Evolutionary conservation across 441 rosid species (phyloP).

Genomic region (Pelargonium citronellum): DNA sequence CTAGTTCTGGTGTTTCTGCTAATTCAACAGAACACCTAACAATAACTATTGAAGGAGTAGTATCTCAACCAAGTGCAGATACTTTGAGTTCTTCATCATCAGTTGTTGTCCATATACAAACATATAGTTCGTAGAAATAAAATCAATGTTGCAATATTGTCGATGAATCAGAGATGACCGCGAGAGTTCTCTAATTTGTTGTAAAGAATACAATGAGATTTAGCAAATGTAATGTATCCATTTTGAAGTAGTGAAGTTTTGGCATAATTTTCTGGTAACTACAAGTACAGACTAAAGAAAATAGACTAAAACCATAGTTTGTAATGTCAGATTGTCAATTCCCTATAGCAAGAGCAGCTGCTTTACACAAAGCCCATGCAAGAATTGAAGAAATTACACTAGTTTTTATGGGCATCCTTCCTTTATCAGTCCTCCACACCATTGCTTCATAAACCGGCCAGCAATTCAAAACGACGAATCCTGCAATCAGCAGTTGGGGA

Average conservation of each 20-base stretch:
- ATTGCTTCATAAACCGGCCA: slow-evolving; percentile 62
- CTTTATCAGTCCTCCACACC: slow-evolving; percentile 48
- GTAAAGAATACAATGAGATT: neutral
- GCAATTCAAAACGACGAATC: slow-evolving; percentile 43
- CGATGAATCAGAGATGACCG: neutral
- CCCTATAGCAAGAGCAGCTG: slow-evolving; percentile 28
- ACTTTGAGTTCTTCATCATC: slow-evolving; percentile 9
- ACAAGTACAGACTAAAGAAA: too few species aligned
- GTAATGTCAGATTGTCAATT: slow-evolving; percentile 4
- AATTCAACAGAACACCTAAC: slow-evolving; percentile 9
- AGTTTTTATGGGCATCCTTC: slow-evolving; percentile 35
- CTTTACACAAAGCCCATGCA: slow-evolving; percentile 26
- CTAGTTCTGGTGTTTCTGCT: neutral
- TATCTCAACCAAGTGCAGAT: too few species aligned
- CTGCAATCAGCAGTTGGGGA: slow-evolving; percentile 36
- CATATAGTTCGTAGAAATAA: neutral
- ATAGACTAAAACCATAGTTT: too few species aligned
- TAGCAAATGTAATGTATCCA: neutral
- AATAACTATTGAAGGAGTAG: slow-evolving; percentile 19
- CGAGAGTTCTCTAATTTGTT: too few species aligned
- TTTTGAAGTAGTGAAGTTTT: neutral
- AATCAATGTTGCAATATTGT: neutral
- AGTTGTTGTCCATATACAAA: slow-evolving; percentile 13
- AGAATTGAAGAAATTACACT: slow-evolving; percentile 29
- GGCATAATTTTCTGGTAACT: neutral